Evolutionary conservation across 495 filamentous ascomycete species (phyloP).

Genomic region (Amorphotheca resinae): DNA sequence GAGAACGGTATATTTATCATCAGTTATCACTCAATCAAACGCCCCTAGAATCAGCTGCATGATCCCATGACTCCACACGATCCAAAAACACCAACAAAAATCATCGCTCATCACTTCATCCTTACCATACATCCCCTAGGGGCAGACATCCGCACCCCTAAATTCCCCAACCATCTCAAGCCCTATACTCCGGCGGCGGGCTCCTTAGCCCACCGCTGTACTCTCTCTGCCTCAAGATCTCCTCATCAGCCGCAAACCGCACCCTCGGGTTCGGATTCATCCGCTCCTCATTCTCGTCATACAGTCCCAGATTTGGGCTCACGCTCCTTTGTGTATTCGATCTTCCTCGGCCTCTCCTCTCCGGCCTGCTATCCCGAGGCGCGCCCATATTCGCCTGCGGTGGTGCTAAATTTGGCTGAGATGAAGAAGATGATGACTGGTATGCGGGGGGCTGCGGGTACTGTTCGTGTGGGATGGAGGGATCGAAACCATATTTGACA

Average conservation of each 20-base stretch:
- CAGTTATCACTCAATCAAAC: no score
- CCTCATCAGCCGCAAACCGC: slow-evolving; percentile 7
- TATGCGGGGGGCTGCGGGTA: not conserved
- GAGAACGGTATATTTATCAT: no score
- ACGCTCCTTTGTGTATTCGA: not conserved
- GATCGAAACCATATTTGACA: not conserved
- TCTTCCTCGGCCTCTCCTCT: slow-evolving; percentile 1
- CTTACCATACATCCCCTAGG: no score
- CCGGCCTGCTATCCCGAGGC: not conserved
- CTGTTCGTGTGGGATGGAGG: not conserved
- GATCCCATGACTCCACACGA: no score
- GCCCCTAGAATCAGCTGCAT: no score
- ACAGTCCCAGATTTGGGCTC: not conserved
- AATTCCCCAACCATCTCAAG: not conserved
- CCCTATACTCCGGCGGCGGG: not conserved
- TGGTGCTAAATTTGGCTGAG: not conserved
- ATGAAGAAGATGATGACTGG: not conserved
- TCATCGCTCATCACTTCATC: no score
- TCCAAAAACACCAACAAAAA: no score
- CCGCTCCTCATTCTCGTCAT: not conserved
- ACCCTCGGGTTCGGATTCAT: slow-evolving; percentile 5
- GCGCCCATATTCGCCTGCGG: not conserved
- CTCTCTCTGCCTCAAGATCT: not conserved
- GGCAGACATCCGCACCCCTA: not conserved
- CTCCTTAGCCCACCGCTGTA: not conserved